These are phyloP conservation scores for Mimosa bimucronata DNA, from an alignment of 306 rosid species.

Conservation along the genomic window DNA sequence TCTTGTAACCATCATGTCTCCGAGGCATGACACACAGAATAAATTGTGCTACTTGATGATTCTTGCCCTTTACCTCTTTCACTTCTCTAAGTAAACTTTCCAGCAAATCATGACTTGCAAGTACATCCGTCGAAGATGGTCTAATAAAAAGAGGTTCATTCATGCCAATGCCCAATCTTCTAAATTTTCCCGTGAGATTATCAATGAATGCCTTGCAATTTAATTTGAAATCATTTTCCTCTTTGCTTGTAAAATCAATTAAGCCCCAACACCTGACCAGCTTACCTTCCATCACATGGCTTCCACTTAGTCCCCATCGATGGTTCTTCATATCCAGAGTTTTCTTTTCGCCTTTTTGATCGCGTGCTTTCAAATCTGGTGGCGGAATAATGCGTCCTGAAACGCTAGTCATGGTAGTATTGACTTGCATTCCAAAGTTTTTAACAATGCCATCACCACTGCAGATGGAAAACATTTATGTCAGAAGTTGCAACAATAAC, in stretches of 20 bases:
- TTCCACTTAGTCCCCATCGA: constrained; percentile 72
- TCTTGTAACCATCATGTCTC: constrained; percentile 67
- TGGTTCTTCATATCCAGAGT: too few species aligned
- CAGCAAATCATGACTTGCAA: constrained; percentile 39
- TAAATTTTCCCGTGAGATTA: constrained; percentile 51
- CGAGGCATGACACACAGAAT: constrained; percentile 75
- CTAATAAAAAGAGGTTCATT: constrained; percentile 48
- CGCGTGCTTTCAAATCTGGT: constrained; percentile 67
- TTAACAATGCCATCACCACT: constrained; percentile 58
- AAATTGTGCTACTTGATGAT: constrained; percentile 52
- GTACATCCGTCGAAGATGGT: constrained; percentile 52
- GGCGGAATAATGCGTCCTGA: constrained; percentile 72
- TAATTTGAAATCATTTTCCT: constrained; percentile 35
- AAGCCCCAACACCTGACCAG: constrained; percentile 62
- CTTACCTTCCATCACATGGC: constrained; percentile 63
- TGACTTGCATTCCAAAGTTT: constrained; percentile 68
- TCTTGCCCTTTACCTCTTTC: constrained; percentile 16
- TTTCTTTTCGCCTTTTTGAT: constrained; percentile 55
- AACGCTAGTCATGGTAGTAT: constrained; percentile 57
- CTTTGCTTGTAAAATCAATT: constrained; percentile 52
- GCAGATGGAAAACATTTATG: constrained; percentile 33
- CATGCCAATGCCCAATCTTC: constrained; percentile 64
- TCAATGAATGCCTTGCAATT: constrained; percentile 44
- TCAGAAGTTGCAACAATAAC: constrained; percentile 7
- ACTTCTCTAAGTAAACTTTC: constrained; percentile 56